Percentiles rank a stretch among this genome's conserved stretches.
phyloP scores from a whole-genome alignment of 1,139 yeast species.

The Scheffersomyces illinoinensis region DNA sequence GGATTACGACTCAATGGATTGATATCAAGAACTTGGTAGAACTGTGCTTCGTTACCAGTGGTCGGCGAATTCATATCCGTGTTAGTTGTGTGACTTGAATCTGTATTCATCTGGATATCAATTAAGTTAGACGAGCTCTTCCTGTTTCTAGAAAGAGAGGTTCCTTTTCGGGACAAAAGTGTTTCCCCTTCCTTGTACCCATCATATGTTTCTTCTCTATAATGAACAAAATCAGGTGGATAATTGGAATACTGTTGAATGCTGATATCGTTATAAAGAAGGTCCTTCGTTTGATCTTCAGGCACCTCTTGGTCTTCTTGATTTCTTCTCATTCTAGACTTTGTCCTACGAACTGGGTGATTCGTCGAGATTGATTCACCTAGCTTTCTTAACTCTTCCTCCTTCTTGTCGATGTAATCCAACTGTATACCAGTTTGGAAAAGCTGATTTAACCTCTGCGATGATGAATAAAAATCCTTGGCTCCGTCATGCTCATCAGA shows the following conservation, averaged over 20 bases:
- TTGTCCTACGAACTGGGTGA: conserved; percentile 10
- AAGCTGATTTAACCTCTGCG: neutral
- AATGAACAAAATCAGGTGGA: conserved; percentile 10
- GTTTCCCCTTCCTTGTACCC: conserved; percentile 11
- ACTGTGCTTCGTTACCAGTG: neutral
- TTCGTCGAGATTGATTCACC: conserved; percentile 29
- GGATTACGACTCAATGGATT: neutral
- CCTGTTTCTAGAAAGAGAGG: neutral
- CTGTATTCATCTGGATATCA: neutral
- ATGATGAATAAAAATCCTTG: neutral
- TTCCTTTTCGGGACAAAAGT: neutral
- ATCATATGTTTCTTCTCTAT: conserved; percentile 18
- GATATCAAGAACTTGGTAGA: neutral
- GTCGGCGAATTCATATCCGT: neutral
- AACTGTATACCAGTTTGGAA: neutral
- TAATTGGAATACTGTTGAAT: neutral
- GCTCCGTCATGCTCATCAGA: neutral
- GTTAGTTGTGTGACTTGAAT: neutral
- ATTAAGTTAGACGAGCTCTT: neutral
- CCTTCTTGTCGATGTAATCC: conserved; percentile 12
- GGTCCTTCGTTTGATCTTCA: conserved; percentile 12
- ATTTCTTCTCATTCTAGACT: conserved; percentile 2
- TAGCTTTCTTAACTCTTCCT: conserved; percentile 30
- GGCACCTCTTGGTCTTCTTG: conserved; percentile 6
- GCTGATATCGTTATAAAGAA: conserved; percentile 11